phyloP scores from a whole-genome alignment of 441 rosid species.

The Eutrema salsugineum region DNA sequence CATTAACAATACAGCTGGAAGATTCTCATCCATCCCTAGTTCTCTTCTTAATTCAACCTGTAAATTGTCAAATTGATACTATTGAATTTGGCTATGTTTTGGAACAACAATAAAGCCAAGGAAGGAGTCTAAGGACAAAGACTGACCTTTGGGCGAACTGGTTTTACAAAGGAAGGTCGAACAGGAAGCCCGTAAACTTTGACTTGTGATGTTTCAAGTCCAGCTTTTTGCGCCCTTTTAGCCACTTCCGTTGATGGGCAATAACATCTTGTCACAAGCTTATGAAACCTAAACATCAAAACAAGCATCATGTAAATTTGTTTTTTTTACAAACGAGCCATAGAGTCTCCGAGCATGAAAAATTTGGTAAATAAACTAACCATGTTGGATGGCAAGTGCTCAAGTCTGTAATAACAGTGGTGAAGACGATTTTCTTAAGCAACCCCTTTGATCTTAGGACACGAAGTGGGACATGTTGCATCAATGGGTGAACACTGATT shows the following conservation, averaged over 20 bases:
- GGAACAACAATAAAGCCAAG: not conserved
- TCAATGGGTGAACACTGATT: conserved; percentile 93
- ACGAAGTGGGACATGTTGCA: conserved; percentile 99
- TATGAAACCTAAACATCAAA: conserved; percentile 74
- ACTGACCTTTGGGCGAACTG: conserved; percentile 84
- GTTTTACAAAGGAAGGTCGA: conserved; percentile 93
- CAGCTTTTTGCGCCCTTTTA: conserved; percentile 87
- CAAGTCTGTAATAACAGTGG: conserved; percentile 92
- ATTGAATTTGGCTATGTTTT: not conserved
- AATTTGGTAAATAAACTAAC: conserved; percentile 32
- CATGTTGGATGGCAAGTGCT: conserved; percentile 99
- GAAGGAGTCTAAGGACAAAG: not conserved
- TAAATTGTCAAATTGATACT: not conserved
- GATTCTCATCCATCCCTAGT: conserved; percentile 83
- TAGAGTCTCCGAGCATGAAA: not conserved
- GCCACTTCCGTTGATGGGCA: conserved; percentile 93
- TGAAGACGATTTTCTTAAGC: conserved; percentile 79
- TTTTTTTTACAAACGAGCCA: not conserved
- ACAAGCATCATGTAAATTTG: conserved; percentile 2
- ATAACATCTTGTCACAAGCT: conserved; percentile 98
- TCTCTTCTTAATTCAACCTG: conserved; percentile 80
- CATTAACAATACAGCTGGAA: conserved; percentile 95
- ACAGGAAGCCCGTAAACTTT: conserved; percentile 97
- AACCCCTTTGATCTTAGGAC: conserved; percentile 86
- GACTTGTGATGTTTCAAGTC: conserved; percentile 72